Evolutionary conservation across 306 rosid genomes (phyloP), one percentile per base, ranked within the genome.

Genomic region (Myrica gale): DNA sequence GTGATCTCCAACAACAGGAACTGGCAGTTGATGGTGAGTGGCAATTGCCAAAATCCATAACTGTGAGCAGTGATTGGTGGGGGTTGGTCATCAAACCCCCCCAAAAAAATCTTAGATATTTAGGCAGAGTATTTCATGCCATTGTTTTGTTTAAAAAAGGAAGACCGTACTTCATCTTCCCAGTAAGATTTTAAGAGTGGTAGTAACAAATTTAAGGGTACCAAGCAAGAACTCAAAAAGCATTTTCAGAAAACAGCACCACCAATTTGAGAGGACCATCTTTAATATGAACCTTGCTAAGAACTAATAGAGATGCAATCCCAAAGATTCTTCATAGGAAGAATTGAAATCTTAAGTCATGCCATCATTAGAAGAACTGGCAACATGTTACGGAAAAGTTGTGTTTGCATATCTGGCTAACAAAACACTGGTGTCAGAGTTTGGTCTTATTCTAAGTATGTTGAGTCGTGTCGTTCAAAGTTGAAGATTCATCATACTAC

Each of bases 201-300:
- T 65, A 0, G 11, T 41, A 21, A 65, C 12, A 41, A 65, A 17
- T 42, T 10, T 65, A 9, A 13, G 23, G 70, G 48, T 42, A 17
- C 4, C n/a, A n/a, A 39, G 70, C 15, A n/a, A 20, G 63, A 11
- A 42, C 70, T 19, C 42, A 65, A 65, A 65, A 17, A 16, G 50
- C 12, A 65, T 65, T 41, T 26, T 19, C 41, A 21, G 1, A 57
- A 57, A 57, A 57, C 37, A 3, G 13, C 9, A 15, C 32, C 5
- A 57, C 41, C 65, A 57, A 57, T 57, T 57, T 57, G 65, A 57
- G 26, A 57, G 65, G 65, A 21, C 65, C 41, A 57, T 57, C 37
- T 57, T 20, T 23, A 57, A 52, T 52, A 5, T 52, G 17, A 52
- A 52, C 16, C n/a, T 15, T n/a, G 17, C 6, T 16, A 52, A 26